Conservation (phyloP, 257 asterid genomes). For the Jasminum sambac region DNA sequence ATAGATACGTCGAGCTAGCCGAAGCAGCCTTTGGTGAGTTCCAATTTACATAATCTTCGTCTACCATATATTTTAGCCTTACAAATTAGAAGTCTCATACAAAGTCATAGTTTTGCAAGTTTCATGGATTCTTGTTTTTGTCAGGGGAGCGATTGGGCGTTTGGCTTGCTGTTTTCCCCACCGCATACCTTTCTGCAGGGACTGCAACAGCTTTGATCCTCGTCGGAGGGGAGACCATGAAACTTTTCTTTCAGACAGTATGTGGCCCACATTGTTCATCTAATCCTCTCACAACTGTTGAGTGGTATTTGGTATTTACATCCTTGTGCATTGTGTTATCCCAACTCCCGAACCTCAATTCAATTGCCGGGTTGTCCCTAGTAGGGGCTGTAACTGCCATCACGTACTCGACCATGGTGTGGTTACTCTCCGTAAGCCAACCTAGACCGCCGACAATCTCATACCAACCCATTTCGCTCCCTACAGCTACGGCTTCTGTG, state of each 20-base stretch:
- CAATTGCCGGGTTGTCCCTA: slow-evolving; percentile 95
- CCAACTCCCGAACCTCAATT: slow-evolving; percentile 95
- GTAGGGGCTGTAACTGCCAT: slow-evolving; percentile 97
- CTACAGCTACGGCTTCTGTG: slow-evolving; percentile 56
- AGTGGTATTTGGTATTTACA: slow-evolving; percentile 97
- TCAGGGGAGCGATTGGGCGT: slow-evolving; percentile 89
- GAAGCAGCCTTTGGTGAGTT: slow-evolving; percentile 95
- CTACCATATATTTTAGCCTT: neutral
- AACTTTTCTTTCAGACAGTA: slow-evolving; percentile 85
- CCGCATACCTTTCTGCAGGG: slow-evolving; percentile 95
- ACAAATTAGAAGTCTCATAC: neutral
- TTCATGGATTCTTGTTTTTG: slow-evolving; percentile 7
- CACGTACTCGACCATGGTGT: slow-evolving; percentile 89
- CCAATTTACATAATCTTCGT: neutral
- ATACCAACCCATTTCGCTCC: slow-evolving; percentile 68
- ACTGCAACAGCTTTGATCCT: slow-evolving; percentile 94
- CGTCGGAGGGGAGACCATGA: slow-evolving; percentile 99
- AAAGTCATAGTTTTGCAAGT: neutral
- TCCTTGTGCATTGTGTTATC: slow-evolving; percentile 90
- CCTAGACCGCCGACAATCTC: slow-evolving; percentile 73
- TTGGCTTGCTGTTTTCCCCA: slow-evolving; percentile 98
- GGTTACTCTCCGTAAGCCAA: slow-evolving; percentile 96
- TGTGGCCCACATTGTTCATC: slow-evolving; percentile 91
- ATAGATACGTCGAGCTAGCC: slow-evolving; percentile 95
- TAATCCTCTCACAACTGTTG: slow-evolving; percentile 91